A percentile compares a stretch with the other conserved stretches of the same genome.
Conservation (phyloP, 2,329 filamentous ascomycete species). For the Clarireedia hainanense region DNA sequence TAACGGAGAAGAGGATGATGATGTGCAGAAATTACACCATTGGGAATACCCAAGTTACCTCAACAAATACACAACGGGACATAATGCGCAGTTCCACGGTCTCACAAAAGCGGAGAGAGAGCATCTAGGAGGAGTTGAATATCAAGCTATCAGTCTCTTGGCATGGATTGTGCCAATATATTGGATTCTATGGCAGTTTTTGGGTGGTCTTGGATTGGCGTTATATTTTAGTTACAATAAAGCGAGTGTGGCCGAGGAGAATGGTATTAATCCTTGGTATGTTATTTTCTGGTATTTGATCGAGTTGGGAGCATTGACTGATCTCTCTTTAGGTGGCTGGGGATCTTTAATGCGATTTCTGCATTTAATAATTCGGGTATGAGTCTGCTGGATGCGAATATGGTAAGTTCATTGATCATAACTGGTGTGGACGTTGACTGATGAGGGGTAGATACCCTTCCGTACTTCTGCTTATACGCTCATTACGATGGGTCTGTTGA, state of each 20-base stretch:
- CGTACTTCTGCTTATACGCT: constrained; percentile 34
- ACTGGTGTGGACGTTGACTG: neutral
- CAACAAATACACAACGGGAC: constrained; percentile 31
- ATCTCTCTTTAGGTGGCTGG: constrained; percentile 43
- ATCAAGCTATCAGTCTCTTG: constrained; percentile 52
- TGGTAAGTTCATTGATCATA: constrained; percentile 32
- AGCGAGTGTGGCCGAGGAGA: constrained; percentile 39
- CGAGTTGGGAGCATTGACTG: no score
- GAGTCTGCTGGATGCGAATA: constrained; percentile 58
- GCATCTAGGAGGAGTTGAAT: constrained; percentile 54
- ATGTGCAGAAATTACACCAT: no score
- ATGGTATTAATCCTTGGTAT: constrained; percentile 54
- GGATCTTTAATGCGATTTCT: constrained; percentile 58
- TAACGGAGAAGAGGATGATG: no score
- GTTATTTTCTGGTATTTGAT: neutral
- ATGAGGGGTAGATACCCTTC: constrained; percentile 31
- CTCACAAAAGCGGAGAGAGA: constrained; percentile 46
- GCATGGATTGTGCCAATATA: constrained; percentile 54
- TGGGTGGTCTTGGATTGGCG: constrained; percentile 51
- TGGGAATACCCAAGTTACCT: constrained; percentile 20
- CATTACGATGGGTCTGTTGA: constrained; percentile 44
- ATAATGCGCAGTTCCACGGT: constrained; percentile 48
- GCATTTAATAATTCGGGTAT: constrained; percentile 69
- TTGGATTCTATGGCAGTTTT: constrained; percentile 49
- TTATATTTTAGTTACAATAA: constrained; percentile 51